Evolutionary conservation across 768 basidiomycete genomes (phyloP), one percentile per base, ranked within the genome.

Genomic region (Galerina sulciceps): DNA sequence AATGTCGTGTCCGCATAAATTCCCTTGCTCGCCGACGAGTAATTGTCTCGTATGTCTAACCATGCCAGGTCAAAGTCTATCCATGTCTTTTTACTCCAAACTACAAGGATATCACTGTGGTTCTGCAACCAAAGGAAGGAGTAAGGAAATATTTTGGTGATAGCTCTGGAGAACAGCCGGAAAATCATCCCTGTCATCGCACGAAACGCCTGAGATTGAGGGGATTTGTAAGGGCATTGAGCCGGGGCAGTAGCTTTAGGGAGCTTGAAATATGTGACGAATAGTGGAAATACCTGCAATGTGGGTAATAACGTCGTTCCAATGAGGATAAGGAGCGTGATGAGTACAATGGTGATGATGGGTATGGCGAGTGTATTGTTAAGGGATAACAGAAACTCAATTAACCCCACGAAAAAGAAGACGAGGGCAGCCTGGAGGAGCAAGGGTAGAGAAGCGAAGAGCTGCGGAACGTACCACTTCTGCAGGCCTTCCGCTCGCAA

Each of bases 391-490:
- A 59, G 15, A n/a, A 72, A 63, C 10, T 69, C 65, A n/a, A 69
- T 44, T 2, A 73, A 23, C 3, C 70, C 72, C 6, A 61, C 49
- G 41, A 71, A 67, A 53, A 75, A 75, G 1, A 75, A 56, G 6
- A 73, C 53, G 18, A 75, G 58, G 9, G 72, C 66, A 13, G 53
- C 35, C 58, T 72, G 70, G 8, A 75, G 64, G 11, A 72, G 58
- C 8, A 73, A 46, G 10, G 70, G 72, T 3, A 75, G 60, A 5
- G 65, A 37, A 11, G 70, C 56, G n/a, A 73, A 58, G 20, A 73
- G 67, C 9, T 55, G 45, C 0, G 67, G 64, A 10, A 75, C 69
- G 26, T 62, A 47, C 73, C 73, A 75, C 15, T 54, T 55, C 11
- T 64, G 20, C 17, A 73, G 55, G 9, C 65, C 71, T 34, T 71